Conservation (phyloP, 176 grass and related monocot genomes). For the Oryza meyeriana region DNA sequence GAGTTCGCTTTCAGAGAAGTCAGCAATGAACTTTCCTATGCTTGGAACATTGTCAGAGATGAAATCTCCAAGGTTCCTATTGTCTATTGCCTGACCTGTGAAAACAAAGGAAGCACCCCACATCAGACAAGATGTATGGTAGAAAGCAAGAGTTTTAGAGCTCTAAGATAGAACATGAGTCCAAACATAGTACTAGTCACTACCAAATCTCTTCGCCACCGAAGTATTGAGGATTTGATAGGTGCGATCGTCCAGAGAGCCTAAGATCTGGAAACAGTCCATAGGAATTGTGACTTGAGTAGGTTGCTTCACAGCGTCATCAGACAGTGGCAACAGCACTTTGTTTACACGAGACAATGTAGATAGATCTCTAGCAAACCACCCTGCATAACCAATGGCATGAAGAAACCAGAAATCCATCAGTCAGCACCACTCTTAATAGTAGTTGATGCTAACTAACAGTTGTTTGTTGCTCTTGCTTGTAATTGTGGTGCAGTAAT, state of each 20-base stretch:
- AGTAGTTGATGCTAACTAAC: too few species aligned
- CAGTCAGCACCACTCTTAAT: too few species aligned
- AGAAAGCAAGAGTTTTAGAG: conserved; percentile 5
- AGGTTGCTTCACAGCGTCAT: conserved; percentile 42
- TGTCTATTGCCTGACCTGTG: conserved; percentile 52
- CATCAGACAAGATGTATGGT: not conserved
- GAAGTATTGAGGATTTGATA: conserved; percentile 63
- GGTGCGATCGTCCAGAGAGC: conserved; percentile 48
- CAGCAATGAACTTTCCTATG: conserved; percentile 54
- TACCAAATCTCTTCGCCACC: conserved; percentile 48
- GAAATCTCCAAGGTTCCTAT: conserved; percentile 63
- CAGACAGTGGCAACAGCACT: conserved; percentile 46
- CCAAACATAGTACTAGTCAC: conserved; percentile 36
- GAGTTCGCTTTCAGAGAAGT: conserved; percentile 39
- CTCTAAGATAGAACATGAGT: not conserved
- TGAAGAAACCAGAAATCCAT: too few species aligned
- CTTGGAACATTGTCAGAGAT: conserved; percentile 66
- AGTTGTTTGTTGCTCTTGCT: too few species aligned
- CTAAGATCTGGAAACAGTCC: conserved; percentile 72
- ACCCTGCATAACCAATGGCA: conserved; percentile 43
- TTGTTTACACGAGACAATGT: conserved; percentile 46
- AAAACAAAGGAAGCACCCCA: not conserved
- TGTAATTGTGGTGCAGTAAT: too few species aligned
- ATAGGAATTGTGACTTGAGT: conserved; percentile 51
- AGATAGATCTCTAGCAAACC: conserved; percentile 74